Base-by-base conservation (phyloP, 106 monocot genomes). In the Dendrobium nobile region DNA sequence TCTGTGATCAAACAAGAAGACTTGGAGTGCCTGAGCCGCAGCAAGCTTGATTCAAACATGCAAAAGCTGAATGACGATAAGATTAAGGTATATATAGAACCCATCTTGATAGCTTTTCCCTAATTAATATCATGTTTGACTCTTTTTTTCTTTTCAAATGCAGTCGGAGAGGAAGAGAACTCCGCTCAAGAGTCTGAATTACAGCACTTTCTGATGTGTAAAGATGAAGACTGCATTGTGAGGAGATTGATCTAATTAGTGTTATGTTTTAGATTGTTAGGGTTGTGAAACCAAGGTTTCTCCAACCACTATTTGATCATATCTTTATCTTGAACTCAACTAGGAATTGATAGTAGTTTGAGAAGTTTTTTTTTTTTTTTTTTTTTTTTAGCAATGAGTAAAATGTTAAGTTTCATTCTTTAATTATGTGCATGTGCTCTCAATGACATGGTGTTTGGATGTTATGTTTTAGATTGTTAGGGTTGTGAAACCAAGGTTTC, bases 151-250 rank as follows among this genome's bases (percentile, higher is more conserved):
- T 51, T 16, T 51, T 51, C 3, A 13, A 1, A 11, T 47, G 45
- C 26, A 76, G 75, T 13, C 9, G 8, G 75, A 76, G 47, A 47
- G 75, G 13, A 76, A 76, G 4, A 76, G 75, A 24, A 22, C 75
- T 76, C 47, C 75, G 7, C 26, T 76, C 26, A 76, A 47, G 75
- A 45, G 26, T 47, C 75, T 76, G 45, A 76, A 76, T 48, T 76
- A 43, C 19, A 61, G 45, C 45, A 45, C 45, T 45, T 45, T 9
- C 45, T 37, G 37, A 37, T 37, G 37, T 37, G 37, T 37, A 37
- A 37, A 54, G 16, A 54, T 54, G 54, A 16, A 16, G 54, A 16
- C n/a, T 65, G 4, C 6, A 17, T 20, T 20, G 0, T 65, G 64
- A 65, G 24, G 64, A 65, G 18, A 10, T 16, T 10, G 54, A 9